These are phyloP conservation scores for Begonia loranthoides DNA, from an alignment of 306 rosid species.

Conservation along the genomic window DNA sequence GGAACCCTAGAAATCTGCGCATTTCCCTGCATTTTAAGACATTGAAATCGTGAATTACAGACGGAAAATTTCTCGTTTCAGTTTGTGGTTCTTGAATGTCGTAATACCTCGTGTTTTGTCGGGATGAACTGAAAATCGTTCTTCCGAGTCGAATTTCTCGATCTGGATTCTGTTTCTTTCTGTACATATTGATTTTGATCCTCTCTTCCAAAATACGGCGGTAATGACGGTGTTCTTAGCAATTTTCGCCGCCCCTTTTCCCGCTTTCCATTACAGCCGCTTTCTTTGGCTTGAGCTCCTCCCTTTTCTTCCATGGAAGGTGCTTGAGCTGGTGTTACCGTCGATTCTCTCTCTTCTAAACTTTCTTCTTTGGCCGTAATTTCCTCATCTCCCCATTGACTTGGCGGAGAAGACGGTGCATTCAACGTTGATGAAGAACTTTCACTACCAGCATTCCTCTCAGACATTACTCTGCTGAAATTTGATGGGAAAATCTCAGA, in stretches of 20 bases:
- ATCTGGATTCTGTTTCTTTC: slow-evolving; percentile 11
- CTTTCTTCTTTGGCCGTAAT: slow-evolving; percentile 11
- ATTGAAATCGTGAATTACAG: neutral
- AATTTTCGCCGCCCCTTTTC: slow-evolving; percentile 6
- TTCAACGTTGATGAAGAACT: neutral
- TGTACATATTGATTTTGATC: neutral
- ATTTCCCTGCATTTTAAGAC: slow-evolving; percentile 18
- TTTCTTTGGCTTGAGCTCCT: slow-evolving; percentile 19
- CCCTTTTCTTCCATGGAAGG: slow-evolving; percentile 32
- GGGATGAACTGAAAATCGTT: slow-evolving; percentile 21
- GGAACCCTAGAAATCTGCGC: slow-evolving; percentile 39
- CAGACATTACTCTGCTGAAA: slow-evolving; percentile 14
- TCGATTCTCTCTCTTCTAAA: slow-evolving; percentile 8
- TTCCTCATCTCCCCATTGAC: slow-evolving; percentile 27
- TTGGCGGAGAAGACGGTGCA: slow-evolving; percentile 39
- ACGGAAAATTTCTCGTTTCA: neutral
- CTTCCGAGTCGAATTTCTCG: slow-evolving; percentile 25
- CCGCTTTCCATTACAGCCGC: slow-evolving; percentile 5
- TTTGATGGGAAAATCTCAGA: slow-evolving; percentile 51
- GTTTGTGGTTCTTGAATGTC: neutral
- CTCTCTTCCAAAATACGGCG: slow-evolving; percentile 16
- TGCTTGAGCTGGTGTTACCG: slow-evolving; percentile 21
- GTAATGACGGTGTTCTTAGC: slow-evolving; percentile 33
- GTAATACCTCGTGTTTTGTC: slow-evolving; percentile 13
- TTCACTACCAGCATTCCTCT: slow-evolving; percentile 10